phyloP scores from a whole-genome alignment of 495 filamentous ascomycete genomes.

The Penicillium nucicola region DNA sequence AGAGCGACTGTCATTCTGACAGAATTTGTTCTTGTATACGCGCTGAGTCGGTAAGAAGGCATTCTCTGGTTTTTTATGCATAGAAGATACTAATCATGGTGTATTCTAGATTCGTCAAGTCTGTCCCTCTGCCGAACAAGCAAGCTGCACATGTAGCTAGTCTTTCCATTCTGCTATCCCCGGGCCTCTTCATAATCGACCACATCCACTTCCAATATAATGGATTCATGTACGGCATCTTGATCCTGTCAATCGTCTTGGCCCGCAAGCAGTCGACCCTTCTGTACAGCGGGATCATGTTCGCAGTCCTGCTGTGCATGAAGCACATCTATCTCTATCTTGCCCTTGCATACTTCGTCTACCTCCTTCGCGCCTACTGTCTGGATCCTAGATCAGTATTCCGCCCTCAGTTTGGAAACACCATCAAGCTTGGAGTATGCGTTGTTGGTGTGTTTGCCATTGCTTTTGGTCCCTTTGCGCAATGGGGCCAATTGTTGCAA shows the following conservation, averaged over 20 bases:
- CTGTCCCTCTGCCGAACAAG: conserved; percentile 58
- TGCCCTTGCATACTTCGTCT: conserved; percentile 94
- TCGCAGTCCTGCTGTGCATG: conserved; percentile 82
- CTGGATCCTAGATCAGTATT: conserved; percentile 76
- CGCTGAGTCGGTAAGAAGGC: conserved; percentile 73
- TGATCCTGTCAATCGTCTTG: conserved; percentile 80
- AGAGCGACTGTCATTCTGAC: conserved; percentile 81
- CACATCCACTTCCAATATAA: conserved; percentile 99
- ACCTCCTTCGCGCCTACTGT: conserved; percentile 82
- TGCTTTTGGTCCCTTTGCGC: conserved; percentile 89
- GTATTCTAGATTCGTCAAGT: conserved; percentile 63
- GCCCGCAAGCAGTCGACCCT: conserved; percentile 74
- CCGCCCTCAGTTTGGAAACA: conserved; percentile 71
- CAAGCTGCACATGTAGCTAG: conserved; percentile 84
- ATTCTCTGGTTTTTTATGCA: no score
- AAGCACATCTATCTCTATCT: conserved; percentile 99
- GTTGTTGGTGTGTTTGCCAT: conserved; percentile 69
- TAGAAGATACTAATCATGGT: neutral
- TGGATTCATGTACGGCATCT: conserved; percentile 87
- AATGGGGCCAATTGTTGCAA: conserved; percentile 85
- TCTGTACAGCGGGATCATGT: conserved; percentile 74
- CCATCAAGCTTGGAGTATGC: conserved; percentile 72
- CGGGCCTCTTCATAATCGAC: conserved; percentile 93
- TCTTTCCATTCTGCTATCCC: conserved; percentile 85
- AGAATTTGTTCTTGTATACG: conserved; percentile 79